Conservation (phyloP, 495 filamentous ascomycete species). For the Lophiotrema nucula region DNA sequence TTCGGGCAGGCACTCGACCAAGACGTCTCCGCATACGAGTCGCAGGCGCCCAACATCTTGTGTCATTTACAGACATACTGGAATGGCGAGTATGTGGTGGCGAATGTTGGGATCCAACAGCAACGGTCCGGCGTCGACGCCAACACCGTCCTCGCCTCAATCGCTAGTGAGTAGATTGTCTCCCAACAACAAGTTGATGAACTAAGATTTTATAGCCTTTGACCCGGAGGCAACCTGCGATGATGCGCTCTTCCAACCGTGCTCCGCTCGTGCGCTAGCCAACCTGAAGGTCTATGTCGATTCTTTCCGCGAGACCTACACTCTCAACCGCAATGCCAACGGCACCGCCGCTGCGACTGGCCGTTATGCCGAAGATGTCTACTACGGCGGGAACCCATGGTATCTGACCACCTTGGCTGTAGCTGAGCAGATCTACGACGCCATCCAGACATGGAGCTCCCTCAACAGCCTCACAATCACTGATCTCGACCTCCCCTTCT, state of each 20-base stretch:
- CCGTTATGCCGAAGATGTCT: slow-evolving; percentile 66
- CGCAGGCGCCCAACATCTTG: slow-evolving; percentile 58
- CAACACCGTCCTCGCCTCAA: slow-evolving; percentile 61
- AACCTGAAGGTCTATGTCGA: slow-evolving; percentile 66
- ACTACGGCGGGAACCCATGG: slow-evolving; percentile 57
- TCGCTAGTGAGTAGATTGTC: slow-evolving; percentile 46
- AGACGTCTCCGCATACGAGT: slow-evolving; percentile 49
- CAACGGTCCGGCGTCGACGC: slow-evolving; percentile 59
- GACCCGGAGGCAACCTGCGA: slow-evolving; percentile 59
- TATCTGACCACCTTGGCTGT: slow-evolving; percentile 64
- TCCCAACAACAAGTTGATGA: not conserved
- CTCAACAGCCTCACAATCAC: slow-evolving; percentile 53
- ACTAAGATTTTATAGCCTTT: slow-evolving; percentile 43
- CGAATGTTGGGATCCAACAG: slow-evolving; percentile 51
- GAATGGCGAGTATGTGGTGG: slow-evolving; percentile 52
- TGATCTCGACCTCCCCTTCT: slow-evolving; percentile 56
- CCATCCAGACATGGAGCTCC: slow-evolving; percentile 58
- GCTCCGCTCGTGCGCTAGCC: slow-evolving; percentile 60
- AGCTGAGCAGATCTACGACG: slow-evolving; percentile 66
- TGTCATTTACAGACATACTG: slow-evolving; percentile 68
- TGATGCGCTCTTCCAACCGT: slow-evolving; percentile 61
- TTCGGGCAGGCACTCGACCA: slow-evolving; percentile 51
- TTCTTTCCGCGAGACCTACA: slow-evolving; percentile 57
- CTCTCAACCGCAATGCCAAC: slow-evolving; percentile 42
- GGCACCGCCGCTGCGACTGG: slow-evolving; percentile 58